Percentiles rank a stretch among this genome's conserved stretches.
Evolutionary conservation across 345 rosid species (phyloP).

Genomic region (Anastatica hierochuntica): DNA sequence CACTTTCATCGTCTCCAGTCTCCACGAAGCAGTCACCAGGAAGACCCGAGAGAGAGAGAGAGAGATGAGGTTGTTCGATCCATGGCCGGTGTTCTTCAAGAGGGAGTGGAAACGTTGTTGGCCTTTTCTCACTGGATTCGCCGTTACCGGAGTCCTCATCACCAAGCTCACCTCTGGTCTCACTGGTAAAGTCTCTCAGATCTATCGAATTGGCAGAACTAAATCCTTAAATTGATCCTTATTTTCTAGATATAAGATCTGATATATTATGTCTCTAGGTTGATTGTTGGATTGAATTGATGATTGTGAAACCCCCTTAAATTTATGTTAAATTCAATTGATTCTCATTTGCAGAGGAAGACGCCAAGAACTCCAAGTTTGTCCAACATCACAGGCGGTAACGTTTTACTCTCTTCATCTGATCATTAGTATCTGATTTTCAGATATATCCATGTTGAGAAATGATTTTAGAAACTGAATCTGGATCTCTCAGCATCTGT

Average conservation of each 20-base stretch:
- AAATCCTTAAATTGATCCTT: not conserved
- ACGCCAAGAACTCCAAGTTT: constrained; percentile 72
- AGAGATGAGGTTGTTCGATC: constrained; percentile 47
- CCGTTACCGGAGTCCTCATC: constrained; percentile 58
- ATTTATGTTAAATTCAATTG: too few species aligned
- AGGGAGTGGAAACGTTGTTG: constrained; percentile 72
- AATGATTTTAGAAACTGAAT: too few species aligned
- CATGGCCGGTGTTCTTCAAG: constrained; percentile 83
- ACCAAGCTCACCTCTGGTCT: constrained; percentile 63
- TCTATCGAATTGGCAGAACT: not conserved
- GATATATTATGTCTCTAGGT: not conserved
- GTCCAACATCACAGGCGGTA: constrained; percentile 77
- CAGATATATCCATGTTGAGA: not conserved
- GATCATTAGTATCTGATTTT: not conserved
- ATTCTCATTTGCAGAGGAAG: constrained; percentile 62
- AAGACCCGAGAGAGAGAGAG: not conserved
- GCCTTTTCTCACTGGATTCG: constrained; percentile 85
- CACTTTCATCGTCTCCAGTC: constrained; percentile 10
- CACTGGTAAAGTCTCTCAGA: constrained; percentile 46
- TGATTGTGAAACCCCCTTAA: too few species aligned
- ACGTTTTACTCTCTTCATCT: not conserved
- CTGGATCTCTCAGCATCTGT: not conserved
- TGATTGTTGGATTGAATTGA: too few species aligned
- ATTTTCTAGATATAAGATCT: not conserved
- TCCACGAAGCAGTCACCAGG: constrained; percentile 8